phyloP scores from a whole-genome alignment of 192 early-diverging fungal genomes.

The Coemansia sp. region DNA sequence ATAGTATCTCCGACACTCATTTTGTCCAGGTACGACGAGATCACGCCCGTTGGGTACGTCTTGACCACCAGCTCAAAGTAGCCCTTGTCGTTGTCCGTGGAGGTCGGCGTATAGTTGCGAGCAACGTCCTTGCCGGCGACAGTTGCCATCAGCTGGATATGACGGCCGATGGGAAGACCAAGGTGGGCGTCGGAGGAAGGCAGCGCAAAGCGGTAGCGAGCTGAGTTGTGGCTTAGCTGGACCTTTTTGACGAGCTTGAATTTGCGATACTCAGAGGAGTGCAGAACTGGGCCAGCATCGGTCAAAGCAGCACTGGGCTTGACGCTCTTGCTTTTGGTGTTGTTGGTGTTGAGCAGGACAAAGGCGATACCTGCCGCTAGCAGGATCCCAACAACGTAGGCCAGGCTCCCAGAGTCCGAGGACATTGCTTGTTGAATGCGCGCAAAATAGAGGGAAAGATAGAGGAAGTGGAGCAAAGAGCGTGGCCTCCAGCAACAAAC shows the following conservation, averaged over 20 bases:
- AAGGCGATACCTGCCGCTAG: slow-evolving; percentile 46
- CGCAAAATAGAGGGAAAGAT: slow-evolving; percentile 1
- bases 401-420: slow-evolving; percentile 21
- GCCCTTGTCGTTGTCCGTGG: slow-evolving; percentile 80
- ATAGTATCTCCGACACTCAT: slow-evolving; percentile 77
- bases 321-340: slow-evolving; percentile 2
- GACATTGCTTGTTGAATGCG: slow-evolving; percentile 12
- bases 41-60: slow-evolving; percentile 81
- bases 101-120: slow-evolving; percentile 93
- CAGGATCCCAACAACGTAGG: slow-evolving; percentile 32
- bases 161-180: slow-evolving; percentile 94
- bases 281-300: slow-evolving; percentile 56
- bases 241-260: slow-evolving; percentile 81
- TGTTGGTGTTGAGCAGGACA: slow-evolving; percentile 15
- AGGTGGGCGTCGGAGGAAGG: slow-evolving; percentile 67
- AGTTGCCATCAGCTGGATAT: slow-evolving; percentile 85
- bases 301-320: slow-evolving; percentile 1
- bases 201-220: slow-evolving; percentile 88
- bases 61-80: slow-evolving; percentile 94
- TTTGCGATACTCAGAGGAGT: slow-evolving; percentile 72
- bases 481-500: too few species aligned
- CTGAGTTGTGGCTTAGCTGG: slow-evolving; percentile 81
- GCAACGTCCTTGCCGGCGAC: slow-evolving; percentile 82
- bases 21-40: slow-evolving; percentile 73
- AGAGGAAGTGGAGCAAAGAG: background rate